Evolutionary conservation across 352 stramenopile species (phyloP), one percentile per base, ranked within the genome.

Genomic region (Phytophthora macrochlamydospora): DNA sequence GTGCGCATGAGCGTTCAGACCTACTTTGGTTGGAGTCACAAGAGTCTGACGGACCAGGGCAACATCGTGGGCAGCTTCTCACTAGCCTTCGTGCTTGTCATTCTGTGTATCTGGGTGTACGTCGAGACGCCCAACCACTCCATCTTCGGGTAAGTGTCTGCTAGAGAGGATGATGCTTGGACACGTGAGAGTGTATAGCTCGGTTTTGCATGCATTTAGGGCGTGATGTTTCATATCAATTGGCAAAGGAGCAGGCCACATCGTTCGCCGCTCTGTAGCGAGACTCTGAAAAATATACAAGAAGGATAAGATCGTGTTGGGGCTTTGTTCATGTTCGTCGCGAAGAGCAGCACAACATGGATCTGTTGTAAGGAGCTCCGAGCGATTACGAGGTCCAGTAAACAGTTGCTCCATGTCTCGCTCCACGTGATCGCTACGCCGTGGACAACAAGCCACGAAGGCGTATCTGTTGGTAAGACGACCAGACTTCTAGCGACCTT

Each of bases 11-110:
- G 73, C 46, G 43, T 91, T 44, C 82, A 91, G 61, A 89, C 79
- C 56, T 91, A 91, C 68, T 91, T 89, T 51, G 82, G 82, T 45
- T 91, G 82, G 82, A 91, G 82, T 54, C 79, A 91, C 79, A 89
- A 91, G 78, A 84, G 75, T 75, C 62, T 91, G 43, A 91, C 79
- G 60, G 82, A 91, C 59, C 82, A 91, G 51, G 82, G 82, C 69
- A 91, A 91, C 75, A 85, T 91, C 51, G 79, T 91, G 12, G 81
- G 79, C 58, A 85, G 67, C 62, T 90, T 92, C 61, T 85, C 71
- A 62, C 73, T 91, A 33, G 81, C 82, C 7, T 79, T 90, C 53
- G 71, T 90, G 59, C 82, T 92, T 52, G 66, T 85, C 50, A 72
- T 90, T 45, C 66, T 91, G 33, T 91, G 82, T 65, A 74, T 92